Evolutionary conservation across 441 rosid genomes (phyloP).

Genomic region (Raphanus hybrid): DNA sequence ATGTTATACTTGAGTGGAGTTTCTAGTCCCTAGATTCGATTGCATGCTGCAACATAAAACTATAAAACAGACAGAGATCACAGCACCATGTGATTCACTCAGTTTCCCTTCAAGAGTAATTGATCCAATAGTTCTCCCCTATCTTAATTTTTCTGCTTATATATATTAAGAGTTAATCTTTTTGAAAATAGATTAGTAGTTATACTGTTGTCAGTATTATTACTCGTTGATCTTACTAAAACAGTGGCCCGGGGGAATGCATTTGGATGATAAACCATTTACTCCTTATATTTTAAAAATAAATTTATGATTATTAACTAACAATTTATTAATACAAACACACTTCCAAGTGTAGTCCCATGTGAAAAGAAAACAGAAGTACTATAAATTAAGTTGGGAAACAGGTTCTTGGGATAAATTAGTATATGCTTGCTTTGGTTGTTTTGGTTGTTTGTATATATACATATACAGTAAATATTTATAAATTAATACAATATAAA

Average conservation of each 20-base stretch:
- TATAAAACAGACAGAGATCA: slow-evolving; percentile 37
- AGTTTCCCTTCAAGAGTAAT: slow-evolving; percentile 11
- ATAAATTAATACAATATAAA: neutral
- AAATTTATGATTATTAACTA: neutral
- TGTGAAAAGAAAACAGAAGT: slow-evolving; percentile 22
- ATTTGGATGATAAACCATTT: slow-evolving; percentile 29
- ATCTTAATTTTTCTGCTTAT: neutral
- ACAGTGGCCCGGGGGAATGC: slow-evolving; percentile 41
- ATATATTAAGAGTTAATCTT: neutral
- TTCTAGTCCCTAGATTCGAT: slow-evolving; percentile 31
- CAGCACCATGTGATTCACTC: slow-evolving; percentile 26
- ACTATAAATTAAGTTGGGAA: neutral
- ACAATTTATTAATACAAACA: slow-evolving; percentile 8
- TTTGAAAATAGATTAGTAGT: neutral
- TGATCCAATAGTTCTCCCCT: neutral
- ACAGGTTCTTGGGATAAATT: neutral
- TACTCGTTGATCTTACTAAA: slow-evolving; percentile 27
- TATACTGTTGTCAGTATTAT: slow-evolving; percentile 27
- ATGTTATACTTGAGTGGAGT: slow-evolving; percentile 17
- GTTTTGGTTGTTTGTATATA: neutral
- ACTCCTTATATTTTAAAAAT: no score
- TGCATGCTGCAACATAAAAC: slow-evolving; percentile 28
- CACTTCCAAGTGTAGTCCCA: slow-evolving; percentile 40
- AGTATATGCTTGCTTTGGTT: neutral
- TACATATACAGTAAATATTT: neutral